Percentiles rank a stretch among this genome's conserved stretches.
Evolutionary conservation across 345 rosid species (phyloP).

Genomic region (Gossypium arboreum): DNA sequence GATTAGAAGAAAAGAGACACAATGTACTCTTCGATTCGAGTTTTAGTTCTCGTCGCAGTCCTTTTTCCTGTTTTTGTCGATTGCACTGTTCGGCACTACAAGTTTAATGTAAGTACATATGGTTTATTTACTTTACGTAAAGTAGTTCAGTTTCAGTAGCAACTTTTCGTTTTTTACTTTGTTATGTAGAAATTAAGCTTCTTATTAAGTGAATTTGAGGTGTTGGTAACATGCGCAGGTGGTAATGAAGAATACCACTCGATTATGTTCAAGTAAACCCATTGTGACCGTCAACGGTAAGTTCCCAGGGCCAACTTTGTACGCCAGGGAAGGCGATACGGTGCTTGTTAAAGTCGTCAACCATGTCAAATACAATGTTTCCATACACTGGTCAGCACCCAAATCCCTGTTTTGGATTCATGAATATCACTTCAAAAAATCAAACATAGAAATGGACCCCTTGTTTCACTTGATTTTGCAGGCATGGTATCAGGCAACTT

Average conservation of each 20-base stretch:
- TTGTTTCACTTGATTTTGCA: slow-evolving; percentile 16
- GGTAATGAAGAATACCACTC: slow-evolving; percentile 59
- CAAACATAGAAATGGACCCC: background rate
- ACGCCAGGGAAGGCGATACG: slow-evolving; percentile 83
- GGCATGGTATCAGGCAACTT: slow-evolving; percentile 87
- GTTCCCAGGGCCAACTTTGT: slow-evolving; percentile 85
- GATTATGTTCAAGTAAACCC: slow-evolving; percentile 71
- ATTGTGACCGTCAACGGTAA: slow-evolving; percentile 78
- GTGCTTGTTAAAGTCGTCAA: slow-evolving; percentile 75
- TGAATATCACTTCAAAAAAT: background rate
- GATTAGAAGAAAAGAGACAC: background rate
- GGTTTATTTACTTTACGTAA: background rate
- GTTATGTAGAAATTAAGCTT: too few relatives aligned
- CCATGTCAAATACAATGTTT: slow-evolving; percentile 75
- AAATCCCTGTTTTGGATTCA: background rate
- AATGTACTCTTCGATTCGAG: slow-evolving; percentile 37
- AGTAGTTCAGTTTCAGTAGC: too few relatives aligned
- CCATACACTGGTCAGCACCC: slow-evolving; percentile 74
- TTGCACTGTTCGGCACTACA: slow-evolving; percentile 60
- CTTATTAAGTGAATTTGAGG: background rate
- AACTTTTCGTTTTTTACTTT: too few relatives aligned
- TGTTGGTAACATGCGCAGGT: slow-evolving; percentile 36
- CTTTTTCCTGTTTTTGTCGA: slow-evolving; percentile 47
- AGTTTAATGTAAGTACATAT: slow-evolving; percentile 54
- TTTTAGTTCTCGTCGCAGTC: slow-evolving; percentile 37